A percentile compares a stretch with the other conserved stretches of the same genome.
phyloP scores from a whole-genome alignment of 2,329 filamentous ascomycete species.

The Bertia moriformis region DNA sequence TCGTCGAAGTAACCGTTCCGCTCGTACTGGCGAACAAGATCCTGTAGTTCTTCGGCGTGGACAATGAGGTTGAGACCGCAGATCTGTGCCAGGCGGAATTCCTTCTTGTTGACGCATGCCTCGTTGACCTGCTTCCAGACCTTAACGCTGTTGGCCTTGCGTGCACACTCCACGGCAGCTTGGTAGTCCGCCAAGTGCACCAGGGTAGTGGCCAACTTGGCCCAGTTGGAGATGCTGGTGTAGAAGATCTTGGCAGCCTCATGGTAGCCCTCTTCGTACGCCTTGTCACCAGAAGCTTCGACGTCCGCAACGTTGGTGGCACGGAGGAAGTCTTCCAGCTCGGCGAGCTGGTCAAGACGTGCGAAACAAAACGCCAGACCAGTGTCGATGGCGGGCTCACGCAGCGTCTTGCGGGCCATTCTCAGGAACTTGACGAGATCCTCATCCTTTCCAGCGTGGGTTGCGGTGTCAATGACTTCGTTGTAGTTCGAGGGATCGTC shows the following conservation, averaged over 20 bases:
- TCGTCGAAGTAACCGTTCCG: constrained; percentile 95
- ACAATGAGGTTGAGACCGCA: constrained; percentile 97
- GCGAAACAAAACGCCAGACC: constrained; percentile 87
- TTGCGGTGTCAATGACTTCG: constrained; percentile 92
- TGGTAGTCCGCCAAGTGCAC: constrained; percentile 97
- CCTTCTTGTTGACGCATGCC: constrained; percentile 92
- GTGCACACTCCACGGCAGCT: constrained; percentile 88
- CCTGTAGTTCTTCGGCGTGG: constrained; percentile 85
- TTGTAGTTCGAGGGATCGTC: constrained; percentile 82
- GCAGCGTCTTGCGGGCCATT: constrained; percentile 93
- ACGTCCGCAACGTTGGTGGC: constrained; percentile 88
- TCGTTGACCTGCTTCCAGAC: constrained; percentile 98
- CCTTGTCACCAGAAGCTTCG: constrained; percentile 95
- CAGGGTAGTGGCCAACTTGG: constrained; percentile 90
- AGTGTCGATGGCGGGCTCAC: constrained; percentile 87
- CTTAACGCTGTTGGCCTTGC: constrained; percentile 97
- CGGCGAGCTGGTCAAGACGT: constrained; percentile 75
- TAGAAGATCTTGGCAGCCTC: constrained; percentile 98
- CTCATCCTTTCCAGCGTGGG: constrained; percentile 91
- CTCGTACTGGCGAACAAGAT: constrained; percentile 93
- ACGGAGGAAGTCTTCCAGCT: constrained; percentile 91
- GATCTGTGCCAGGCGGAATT: constrained; percentile 96
- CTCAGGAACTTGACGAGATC: constrained; percentile 91
- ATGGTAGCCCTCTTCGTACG: constrained; percentile 83
- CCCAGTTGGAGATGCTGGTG: constrained; percentile 97